These are phyloP conservation scores for Lachnellula occidentalis DNA, from an alignment of 2,329 filamentous ascomycete genomes.

Conservation along the genomic window DNA sequence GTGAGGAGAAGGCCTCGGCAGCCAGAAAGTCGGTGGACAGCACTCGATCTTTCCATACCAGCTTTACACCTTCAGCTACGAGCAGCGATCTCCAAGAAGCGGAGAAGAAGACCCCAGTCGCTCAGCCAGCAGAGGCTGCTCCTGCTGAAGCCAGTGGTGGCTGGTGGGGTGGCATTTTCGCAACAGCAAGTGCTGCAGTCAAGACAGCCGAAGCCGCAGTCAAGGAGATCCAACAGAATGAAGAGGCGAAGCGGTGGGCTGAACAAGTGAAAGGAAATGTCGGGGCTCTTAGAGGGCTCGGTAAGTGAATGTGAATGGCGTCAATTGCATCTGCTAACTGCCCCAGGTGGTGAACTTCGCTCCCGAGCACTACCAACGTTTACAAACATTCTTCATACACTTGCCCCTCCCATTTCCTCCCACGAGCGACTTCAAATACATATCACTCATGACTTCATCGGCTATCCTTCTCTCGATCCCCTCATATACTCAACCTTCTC, in stretches of 20 bases:
- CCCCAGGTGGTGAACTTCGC: slow-evolving; percentile 74
- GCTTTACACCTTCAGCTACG: slow-evolving; percentile 63
- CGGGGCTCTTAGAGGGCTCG: slow-evolving; percentile 67
- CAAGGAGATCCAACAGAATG: slow-evolving; percentile 91
- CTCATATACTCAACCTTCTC: slow-evolving; percentile 89
- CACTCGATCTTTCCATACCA: slow-evolving; percentile 63
- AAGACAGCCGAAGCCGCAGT: slow-evolving; percentile 91
- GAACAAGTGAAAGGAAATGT: slow-evolving; percentile 91
- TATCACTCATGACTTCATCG: slow-evolving; percentile 90
- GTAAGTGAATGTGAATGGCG: slow-evolving; percentile 41
- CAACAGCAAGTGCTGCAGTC: slow-evolving; percentile 68
- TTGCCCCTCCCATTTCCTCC: slow-evolving; percentile 92
- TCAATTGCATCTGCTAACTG: slow-evolving; percentile 10
- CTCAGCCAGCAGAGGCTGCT: slow-evolving; percentile 35
- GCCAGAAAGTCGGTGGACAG: slow-evolving; percentile 74
- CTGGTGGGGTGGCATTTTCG: slow-evolving; percentile 85
- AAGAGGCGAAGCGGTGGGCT: slow-evolving; percentile 94
- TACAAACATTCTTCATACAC: slow-evolving; percentile 87
- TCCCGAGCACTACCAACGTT: slow-evolving; percentile 89
- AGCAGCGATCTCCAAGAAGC: slow-evolving; percentile 53
- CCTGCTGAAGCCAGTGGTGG: slow-evolving; percentile 46
- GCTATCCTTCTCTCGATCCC: slow-evolving; percentile 90
- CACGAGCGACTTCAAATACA: slow-evolving; percentile 97
- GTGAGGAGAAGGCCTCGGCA: slow-evolving; percentile 55
- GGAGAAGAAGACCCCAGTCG: slow-evolving; percentile 46